Conservation (phyloP, 1,284 basidiomycete species). For the Laetiporus sulphureus region DNA sequence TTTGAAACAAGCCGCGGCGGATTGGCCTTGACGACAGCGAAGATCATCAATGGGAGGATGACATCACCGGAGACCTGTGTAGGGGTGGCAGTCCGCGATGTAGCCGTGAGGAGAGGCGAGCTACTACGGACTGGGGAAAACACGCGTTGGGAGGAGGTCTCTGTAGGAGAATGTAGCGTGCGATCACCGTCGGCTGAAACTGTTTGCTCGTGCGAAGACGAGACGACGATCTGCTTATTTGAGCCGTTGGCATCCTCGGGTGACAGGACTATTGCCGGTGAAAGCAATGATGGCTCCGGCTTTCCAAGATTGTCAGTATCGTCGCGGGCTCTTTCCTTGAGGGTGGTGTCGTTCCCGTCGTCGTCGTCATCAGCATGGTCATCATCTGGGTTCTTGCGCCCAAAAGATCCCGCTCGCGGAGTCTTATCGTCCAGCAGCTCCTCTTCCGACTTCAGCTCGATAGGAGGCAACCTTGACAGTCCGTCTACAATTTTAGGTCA, state of each 20-base stretch:
- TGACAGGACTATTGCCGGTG: conserved; percentile 25
- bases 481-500: conserved; percentile 41
- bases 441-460: conserved; percentile 56
- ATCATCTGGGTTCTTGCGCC: conserved; percentile 14
- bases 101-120: conserved; percentile 23
- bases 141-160: conserved; percentile 2
- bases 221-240: conserved; percentile 7
- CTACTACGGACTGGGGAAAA: conserved; percentile 9
- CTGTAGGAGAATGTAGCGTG: conserved; percentile 4
- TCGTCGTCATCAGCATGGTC: conserved; percentile 14
- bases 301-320: background rate
- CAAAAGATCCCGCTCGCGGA: conserved; percentile 27
- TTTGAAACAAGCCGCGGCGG: conserved; percentile 82
- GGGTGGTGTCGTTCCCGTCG: background rate
- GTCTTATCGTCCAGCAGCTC: conserved; percentile 33
- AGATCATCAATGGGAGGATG: conserved; percentile 86
- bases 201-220: conserved; percentile 10
- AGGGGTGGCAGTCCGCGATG: conserved; percentile 25
- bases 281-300: conserved; percentile 7
- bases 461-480: conserved; percentile 57
- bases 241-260: conserved; percentile 13
- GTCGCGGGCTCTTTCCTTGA: background rate
- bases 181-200: conserved; percentile 9
- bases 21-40: conserved; percentile 85
- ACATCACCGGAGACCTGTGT: conserved; percentile 68